Percentiles rank a stretch among this genome's conserved stretches.
Evolutionary conservation across 345 rosid species (phyloP).

Genomic region (Gossypium australe): DNA sequence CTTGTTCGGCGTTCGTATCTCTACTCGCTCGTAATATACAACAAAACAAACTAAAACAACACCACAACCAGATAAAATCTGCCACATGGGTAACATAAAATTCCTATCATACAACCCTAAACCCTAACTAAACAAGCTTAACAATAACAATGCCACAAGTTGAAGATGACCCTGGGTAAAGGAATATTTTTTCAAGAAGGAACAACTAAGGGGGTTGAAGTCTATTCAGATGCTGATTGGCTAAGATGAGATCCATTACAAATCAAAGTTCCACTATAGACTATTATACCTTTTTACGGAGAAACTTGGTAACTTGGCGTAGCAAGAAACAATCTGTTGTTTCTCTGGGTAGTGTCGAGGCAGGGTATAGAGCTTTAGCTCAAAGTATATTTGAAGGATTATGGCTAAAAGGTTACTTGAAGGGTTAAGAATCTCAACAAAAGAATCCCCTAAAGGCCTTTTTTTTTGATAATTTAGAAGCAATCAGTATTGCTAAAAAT

Average conservation of each 20-base stretch:
- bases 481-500: too few species aligned
- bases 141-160: background rate
- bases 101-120: too few species aligned
- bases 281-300: background rate
- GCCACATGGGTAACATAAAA: too few species aligned
- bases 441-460: too few species aligned
- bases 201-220: background rate
- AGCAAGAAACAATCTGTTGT: background rate
- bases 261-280: background rate
- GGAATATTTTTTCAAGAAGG: background rate
- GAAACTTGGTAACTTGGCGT: background rate
- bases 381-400: background rate
- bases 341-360: background rate
- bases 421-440: background rate
- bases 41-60: background rate
- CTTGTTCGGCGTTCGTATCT: too few species aligned
- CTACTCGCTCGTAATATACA: background rate
- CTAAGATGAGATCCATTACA: background rate
- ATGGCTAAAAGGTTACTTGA: background rate
- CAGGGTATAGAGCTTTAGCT: background rate
- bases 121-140: too few species aligned
- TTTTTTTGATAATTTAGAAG: too few species aligned
- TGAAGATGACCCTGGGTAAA: background rate
- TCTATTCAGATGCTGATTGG: background rate
- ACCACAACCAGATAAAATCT: background rate